These are phyloP conservation scores for Cryphonectria naterciae DNA, from an alignment of 2,329 filamentous ascomycete species.

Conservation along the genomic window DNA sequence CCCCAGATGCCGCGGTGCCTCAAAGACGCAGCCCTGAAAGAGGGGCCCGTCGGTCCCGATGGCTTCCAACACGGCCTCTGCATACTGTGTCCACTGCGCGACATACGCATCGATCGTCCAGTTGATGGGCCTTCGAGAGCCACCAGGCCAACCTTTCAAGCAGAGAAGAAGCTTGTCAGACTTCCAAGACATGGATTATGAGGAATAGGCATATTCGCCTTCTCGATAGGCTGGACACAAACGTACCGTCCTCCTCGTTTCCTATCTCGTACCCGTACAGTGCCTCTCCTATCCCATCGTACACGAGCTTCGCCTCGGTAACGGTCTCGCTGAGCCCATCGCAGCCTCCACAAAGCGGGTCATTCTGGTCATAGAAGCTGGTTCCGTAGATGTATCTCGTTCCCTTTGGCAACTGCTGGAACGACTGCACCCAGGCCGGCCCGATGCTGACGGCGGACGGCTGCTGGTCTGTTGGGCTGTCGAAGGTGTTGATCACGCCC, in stretches of 20 bases:
- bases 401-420: constrained; percentile 14
- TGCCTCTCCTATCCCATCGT: constrained; percentile 9
- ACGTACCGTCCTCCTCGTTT: constrained; percentile 19
- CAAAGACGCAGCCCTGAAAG: constrained; percentile 19
- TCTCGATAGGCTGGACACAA: neutral
- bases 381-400: constrained; percentile 20
- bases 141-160: constrained; percentile 14
- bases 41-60: constrained; percentile 14
- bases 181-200: neutral
- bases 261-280: constrained; percentile 19
- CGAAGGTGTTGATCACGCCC: constrained; percentile 16
- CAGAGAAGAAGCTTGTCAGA: neutral
- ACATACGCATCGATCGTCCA: constrained; percentile 19
- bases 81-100: constrained; percentile 17
- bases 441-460: constrained; percentile 20
- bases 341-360: neutral
- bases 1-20: constrained; percentile 16
- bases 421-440: constrained; percentile 20
- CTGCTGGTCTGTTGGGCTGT: constrained; percentile 16
- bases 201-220: neutral
- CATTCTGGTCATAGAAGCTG: constrained; percentile 15
- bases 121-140: constrained; percentile 5
- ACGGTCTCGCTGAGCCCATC: constrained; percentile 8
- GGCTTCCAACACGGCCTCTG: constrained; percentile 3
- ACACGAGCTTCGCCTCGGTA: constrained; percentile 14